A percentile compares a stretch with the other conserved stretches of the same genome.
Evolutionary conservation across 2,329 filamentous ascomycete genomes (phyloP).

Genomic region (Xylaria sp.): DNA sequence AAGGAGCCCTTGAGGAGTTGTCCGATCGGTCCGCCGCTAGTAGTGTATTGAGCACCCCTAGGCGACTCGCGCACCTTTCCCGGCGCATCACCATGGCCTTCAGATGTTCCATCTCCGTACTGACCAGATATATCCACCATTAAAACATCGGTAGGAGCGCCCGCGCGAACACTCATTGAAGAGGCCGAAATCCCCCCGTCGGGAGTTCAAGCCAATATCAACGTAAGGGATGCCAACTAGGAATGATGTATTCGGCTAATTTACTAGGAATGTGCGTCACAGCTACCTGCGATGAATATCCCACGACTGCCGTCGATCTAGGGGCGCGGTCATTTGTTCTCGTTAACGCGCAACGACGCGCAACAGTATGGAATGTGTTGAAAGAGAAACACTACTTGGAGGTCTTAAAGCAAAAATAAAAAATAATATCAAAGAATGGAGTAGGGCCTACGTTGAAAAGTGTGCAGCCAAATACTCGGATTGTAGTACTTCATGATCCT

Average conservation of each 20-base stretch:
- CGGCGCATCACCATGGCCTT: slow-evolving; percentile 3
- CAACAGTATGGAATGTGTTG: background rate
- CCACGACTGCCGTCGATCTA: background rate
- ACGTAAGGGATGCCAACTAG: background rate
- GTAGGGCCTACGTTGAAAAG: background rate
- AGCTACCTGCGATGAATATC: background rate
- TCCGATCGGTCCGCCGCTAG: background rate
- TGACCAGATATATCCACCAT: slow-evolving; percentile 7
- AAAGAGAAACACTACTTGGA: background rate
- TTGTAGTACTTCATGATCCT: slow-evolving; percentile 15
- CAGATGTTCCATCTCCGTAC: slow-evolving; percentile 12
- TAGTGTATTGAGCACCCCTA: background rate
- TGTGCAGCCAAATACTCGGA: background rate
- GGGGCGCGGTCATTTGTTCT: slow-evolving; percentile 18
- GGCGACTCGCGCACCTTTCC: background rate
- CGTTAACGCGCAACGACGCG: background rate
- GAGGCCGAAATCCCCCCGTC: background rate
- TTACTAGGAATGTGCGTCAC: background rate
- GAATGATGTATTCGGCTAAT: background rate
- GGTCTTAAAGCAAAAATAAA: background rate
- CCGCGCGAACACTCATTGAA: slow-evolving; percentile 27
- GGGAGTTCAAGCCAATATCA: background rate
- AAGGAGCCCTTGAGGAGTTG: background rate
- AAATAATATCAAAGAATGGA: slow-evolving; percentile 7
- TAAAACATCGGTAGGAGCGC: slow-evolving; percentile 7